A percentile compares a stretch with the other conserved stretches of the same genome.
phyloP scores from a whole-genome alignment of 2,329 filamentous ascomycete species.

The Massarina eburnea region DNA sequence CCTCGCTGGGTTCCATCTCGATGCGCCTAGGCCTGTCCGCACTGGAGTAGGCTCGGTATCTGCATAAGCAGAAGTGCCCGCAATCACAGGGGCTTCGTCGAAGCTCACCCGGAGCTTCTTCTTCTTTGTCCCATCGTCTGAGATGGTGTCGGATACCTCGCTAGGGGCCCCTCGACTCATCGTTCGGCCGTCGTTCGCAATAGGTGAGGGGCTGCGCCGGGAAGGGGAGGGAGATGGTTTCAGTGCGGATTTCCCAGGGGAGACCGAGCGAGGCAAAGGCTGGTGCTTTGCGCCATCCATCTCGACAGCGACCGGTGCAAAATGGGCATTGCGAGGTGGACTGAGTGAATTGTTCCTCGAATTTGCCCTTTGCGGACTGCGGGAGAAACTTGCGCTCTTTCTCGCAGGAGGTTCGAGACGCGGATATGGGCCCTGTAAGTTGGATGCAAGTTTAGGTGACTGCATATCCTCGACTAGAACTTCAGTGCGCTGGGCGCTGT shows the following conservation, averaged over 20 bases:
- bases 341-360: constrained; percentile 50
- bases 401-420: constrained; percentile 14
- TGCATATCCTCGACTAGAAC: constrained; percentile 8
- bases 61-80: constrained; percentile 48
- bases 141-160: constrained; percentile 60
- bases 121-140: constrained; percentile 48
- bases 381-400: constrained; percentile 9
- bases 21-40: constrained; percentile 25
- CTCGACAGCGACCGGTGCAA: constrained; percentile 60
- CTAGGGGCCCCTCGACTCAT: constrained; percentile 48
- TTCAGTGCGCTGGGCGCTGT: neutral
- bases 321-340: constrained; percentile 68
- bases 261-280: constrained; percentile 70
- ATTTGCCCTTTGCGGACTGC: constrained; percentile 10
- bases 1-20: constrained; percentile 48
- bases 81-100: constrained; percentile 64
- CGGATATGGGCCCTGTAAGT: constrained; percentile 33
- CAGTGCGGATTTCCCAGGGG: constrained; percentile 75
- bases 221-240: constrained; percentile 64
- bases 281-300: constrained; percentile 63
- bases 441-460: constrained; percentile 23
- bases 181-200: constrained; percentile 54
- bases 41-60: constrained; percentile 21
- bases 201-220: constrained; percentile 46
- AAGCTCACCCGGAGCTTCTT: constrained; percentile 79